Percentiles rank a stretch among this genome's conserved stretches.
Conservation (phyloP, 2,329 filamentous ascomycete species). For the Calonectria leucothoes region DNA sequence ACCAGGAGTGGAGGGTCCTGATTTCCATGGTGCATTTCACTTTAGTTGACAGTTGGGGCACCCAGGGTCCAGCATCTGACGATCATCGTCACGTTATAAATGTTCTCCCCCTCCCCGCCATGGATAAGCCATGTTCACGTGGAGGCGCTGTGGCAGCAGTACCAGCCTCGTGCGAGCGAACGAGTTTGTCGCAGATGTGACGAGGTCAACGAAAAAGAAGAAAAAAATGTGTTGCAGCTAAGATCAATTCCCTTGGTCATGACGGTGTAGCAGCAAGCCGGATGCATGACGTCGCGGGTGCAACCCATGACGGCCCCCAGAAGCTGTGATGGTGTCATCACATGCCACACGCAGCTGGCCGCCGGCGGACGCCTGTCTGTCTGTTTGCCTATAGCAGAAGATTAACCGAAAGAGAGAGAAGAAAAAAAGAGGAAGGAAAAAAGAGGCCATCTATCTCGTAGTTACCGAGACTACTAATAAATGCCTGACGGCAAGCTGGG, state of each 20-base stretch:
- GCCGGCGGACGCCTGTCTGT: background rate
- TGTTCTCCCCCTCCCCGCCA: background rate
- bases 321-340: background rate
- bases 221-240: background rate
- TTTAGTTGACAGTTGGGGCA: background rate
- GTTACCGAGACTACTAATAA: background rate
- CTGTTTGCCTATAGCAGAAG: background rate
- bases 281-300: background rate
- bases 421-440: background rate
- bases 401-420: too few relatives aligned
- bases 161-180: background rate
- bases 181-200: background rate
- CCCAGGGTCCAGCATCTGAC: background rate
- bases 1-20: background rate
- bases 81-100: background rate
- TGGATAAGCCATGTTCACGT: background rate
- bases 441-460: background rate
- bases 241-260: background rate
- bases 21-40: background rate
- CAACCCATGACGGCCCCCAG: background rate
- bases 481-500: background rate
- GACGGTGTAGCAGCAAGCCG: background rate
- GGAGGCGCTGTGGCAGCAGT: background rate
- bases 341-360: background rate
- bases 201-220: background rate